Evolutionary conservation across 352 stramenopile genomes (phyloP), one percentile per base, ranked within the genome.

Genomic region (Stephanocyclus meneghinianus): DNA sequence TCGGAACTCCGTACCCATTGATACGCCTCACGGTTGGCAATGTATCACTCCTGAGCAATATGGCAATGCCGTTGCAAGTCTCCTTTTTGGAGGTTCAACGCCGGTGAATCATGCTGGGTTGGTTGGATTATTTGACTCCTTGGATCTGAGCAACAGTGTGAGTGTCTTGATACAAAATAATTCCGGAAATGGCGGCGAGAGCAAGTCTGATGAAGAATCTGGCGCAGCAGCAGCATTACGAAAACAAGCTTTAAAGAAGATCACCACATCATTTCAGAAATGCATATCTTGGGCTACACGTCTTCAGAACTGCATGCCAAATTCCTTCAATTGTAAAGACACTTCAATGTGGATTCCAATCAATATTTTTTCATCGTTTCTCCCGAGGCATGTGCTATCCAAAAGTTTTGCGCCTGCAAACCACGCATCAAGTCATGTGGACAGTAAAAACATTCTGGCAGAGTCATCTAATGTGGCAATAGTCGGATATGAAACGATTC

Each of bases 11-110:
- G 53, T 90, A 15, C 56, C 74, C n/a, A 70, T 91, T 13, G 81
- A 84, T 71, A 92, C 87, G 26, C 77, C 82, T 1, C 75, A 91
- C 79, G 87, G 87, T 62, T 74, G 83, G 72, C 84, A 90, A 74
- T 74, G 74, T 29, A 71, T 92, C 29, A 76, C 75, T 47, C 67
- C 80, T 6, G 75, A 77, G 42, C 29, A 81, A 59, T 92, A 91
- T 66, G 57, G 53, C 7, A 53, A 71, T 45, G 78, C 77, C 18
- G 67, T 81, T 35, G 55, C 44, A 8, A 74, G 53, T 56, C 45
- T 79, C 30, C 65, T 51, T 13, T 1, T 32, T 53, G 8, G n/a
- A 48, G 13, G 74, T 73, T 76, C 84, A 71, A 44, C 70, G 18
- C 0, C 72, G 48, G 35, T 13, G 18, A 55, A 40, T 55, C 2